These are phyloP conservation scores for Apiospora rasikravindrae DNA, from an alignment of 2,329 filamentous ascomycete species.

Conservation along the genomic window DNA sequence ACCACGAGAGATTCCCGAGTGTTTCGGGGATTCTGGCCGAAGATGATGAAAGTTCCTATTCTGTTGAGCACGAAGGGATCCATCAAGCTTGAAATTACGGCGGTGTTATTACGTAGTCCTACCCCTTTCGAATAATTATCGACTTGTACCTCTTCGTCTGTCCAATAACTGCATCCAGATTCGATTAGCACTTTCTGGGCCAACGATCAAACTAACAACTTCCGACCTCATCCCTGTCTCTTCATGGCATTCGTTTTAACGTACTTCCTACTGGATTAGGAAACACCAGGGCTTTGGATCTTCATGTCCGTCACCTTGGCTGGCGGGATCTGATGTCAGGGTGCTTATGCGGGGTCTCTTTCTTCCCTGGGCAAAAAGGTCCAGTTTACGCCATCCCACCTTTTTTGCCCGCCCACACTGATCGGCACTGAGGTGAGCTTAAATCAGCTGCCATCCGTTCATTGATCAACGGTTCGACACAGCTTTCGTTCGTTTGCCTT, in stretches of 20 bases:
- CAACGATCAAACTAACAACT: no score
- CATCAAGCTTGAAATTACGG: no score
- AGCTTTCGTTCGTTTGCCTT: neutral
- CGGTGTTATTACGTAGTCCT: neutral
- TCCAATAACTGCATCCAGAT: neutral
- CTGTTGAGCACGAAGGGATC: neutral
- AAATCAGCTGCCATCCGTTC: slow-evolving; percentile 1
- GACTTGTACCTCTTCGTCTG: neutral
- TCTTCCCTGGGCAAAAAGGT: neutral
- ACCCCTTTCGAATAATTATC: neutral
- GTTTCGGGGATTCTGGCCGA: neutral
- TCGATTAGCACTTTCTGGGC: no score
- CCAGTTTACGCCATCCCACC: slow-evolving; percentile 10
- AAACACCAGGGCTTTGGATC: neutral
- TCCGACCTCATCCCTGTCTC: no score
- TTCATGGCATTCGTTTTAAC: no score
- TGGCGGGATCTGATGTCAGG: slow-evolving; percentile 1
- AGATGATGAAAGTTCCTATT: neutral
- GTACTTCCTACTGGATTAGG: neutral
- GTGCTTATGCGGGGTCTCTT: slow-evolving; percentile 9
- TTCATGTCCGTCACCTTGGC: neutral
- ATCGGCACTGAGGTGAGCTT: slow-evolving; percentile 12
- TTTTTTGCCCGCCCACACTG: neutral
- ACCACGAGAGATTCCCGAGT: neutral
- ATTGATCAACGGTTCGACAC: neutral